phyloP scores from a whole-genome alignment of 306 rosid genomes.

The Astragalus membranaceus region DNA sequence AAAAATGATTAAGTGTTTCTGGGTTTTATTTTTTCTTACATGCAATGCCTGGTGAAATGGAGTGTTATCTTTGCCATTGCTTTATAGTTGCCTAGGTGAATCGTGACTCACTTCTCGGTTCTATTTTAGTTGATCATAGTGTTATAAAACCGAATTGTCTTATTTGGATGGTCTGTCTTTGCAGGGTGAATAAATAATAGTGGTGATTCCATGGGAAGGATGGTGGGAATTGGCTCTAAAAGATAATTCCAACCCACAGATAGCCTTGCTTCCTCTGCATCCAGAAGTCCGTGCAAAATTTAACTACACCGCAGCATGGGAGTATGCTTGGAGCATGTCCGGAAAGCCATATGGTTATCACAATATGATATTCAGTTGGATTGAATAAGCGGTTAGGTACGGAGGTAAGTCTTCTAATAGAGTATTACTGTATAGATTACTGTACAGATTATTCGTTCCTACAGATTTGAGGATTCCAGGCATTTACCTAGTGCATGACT shows the following conservation, averaged over 20 bases:
- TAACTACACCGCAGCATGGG: constrained; percentile 85
- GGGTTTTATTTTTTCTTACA: no score
- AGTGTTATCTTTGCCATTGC: not conserved
- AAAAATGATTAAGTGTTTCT: not conserved
- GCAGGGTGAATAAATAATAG: constrained; percentile 3
- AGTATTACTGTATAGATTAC: no score
- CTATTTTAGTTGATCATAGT: not conserved
- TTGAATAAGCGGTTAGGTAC: constrained; percentile 85
- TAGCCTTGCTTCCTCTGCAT: constrained; percentile 89
- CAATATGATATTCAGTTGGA: constrained; percentile 96
- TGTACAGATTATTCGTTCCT: no score
- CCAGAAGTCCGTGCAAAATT: constrained; percentile 60
- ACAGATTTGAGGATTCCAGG: no score
- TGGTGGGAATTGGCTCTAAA: constrained; percentile 82
- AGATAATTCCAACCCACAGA: constrained; percentile 79
- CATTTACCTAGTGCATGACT: no score
- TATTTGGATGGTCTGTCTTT: not conserved
- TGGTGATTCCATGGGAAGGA: constrained; percentile 75
- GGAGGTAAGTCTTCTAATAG: constrained; percentile 38
- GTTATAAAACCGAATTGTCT: not conserved
- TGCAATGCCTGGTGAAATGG: not conserved
- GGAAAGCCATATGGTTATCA: constrained; percentile 97
- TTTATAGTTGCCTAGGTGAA: not conserved
- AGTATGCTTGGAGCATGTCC: constrained; percentile 77
- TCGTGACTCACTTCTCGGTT: not conserved